phyloP scores from a whole-genome alignment of 441 rosid species.

The Daphne laureola region DNA sequence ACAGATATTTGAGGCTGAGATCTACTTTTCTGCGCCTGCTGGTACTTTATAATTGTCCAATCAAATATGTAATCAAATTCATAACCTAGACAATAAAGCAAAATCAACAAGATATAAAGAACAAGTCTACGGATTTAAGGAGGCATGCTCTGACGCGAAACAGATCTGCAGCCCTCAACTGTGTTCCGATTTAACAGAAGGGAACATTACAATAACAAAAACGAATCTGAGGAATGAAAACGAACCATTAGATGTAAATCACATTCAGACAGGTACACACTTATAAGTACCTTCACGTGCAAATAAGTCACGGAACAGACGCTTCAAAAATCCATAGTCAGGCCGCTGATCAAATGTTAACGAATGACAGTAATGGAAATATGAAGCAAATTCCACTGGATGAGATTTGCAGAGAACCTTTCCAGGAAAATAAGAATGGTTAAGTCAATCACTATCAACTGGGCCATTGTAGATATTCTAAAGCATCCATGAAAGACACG shows the following conservation, averaged over 20 bases:
- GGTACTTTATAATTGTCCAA: conserved; percentile 89
- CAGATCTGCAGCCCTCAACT: conserved; percentile 1
- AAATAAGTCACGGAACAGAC: conserved; percentile 74
- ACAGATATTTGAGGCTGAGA: conserved; percentile 43
- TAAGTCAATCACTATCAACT: conserved; percentile 3
- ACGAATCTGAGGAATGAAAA: background rate
- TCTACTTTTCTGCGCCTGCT: conserved; percentile 68
- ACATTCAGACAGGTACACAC: conserved; percentile 15
- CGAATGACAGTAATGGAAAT: conserved; percentile 86
- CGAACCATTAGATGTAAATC: conserved; percentile 20
- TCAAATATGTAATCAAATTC: conserved; percentile 77
- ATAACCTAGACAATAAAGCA: conserved; percentile 37
- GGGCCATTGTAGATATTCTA: background rate
- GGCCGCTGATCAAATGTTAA: conserved; percentile 84
- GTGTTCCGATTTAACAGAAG: background rate
- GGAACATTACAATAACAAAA: background rate
- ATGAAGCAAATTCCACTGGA: conserved; percentile 94
- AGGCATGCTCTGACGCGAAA: background rate
- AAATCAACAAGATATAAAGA: conserved; percentile 7
- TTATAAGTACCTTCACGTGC: conserved; percentile 57
- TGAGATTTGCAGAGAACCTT: conserved; percentile 91
- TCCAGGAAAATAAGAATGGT: conserved; percentile 7
- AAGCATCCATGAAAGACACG: conserved; percentile 7
- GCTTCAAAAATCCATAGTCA: conserved; percentile 91
- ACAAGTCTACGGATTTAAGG: background rate